Percentiles rank a stretch among this genome's conserved stretches.
These are phyloP conservation scores for Fusarium sambucinum DNA, from an alignment of 2,329 filamentous ascomycete genomes.

Conservation along the genomic window DNA sequence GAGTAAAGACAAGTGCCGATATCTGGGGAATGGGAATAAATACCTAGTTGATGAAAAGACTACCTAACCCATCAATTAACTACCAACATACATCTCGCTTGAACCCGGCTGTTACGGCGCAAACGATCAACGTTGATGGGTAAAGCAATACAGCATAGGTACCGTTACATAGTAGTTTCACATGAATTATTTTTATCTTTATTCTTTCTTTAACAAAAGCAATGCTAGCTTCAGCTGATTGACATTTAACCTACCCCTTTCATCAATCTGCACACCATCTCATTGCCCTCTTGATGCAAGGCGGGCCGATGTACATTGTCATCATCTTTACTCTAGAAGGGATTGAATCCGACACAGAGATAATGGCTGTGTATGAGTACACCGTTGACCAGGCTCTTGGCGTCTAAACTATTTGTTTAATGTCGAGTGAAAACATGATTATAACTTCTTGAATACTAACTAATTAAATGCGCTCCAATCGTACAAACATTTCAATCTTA, in stretches of 20 bases:
- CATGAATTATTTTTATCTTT: neutral
- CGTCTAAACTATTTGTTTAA: neutral
- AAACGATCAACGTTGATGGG: neutral
- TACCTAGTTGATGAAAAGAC: constrained; percentile 11
- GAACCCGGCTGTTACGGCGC: neutral
- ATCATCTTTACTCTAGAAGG: neutral
- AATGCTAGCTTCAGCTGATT: constrained; percentile 19
- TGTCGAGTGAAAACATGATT: neutral
- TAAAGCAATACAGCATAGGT: neutral
- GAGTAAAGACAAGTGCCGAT: constrained; percentile 21
- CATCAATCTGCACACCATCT: constrained; percentile 29
- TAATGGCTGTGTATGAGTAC: neutral
- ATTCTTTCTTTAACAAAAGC: neutral
- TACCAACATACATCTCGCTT: neutral
- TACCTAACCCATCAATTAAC: constrained; percentile 5
- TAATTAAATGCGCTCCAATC: neutral
- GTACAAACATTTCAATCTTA: neutral
- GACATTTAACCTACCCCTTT: constrained; percentile 30
- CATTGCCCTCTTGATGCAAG: constrained; percentile 22
- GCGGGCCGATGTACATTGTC: constrained; percentile 30
- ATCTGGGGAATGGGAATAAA: constrained; percentile 24
- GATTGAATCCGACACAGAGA: neutral
- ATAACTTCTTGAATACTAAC: neutral
- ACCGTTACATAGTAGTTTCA: neutral
- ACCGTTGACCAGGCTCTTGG: neutral